Evolutionary conservation across 352 stramenopile genomes (phyloP).

Genomic region (Globisporangium parvum): DNA sequence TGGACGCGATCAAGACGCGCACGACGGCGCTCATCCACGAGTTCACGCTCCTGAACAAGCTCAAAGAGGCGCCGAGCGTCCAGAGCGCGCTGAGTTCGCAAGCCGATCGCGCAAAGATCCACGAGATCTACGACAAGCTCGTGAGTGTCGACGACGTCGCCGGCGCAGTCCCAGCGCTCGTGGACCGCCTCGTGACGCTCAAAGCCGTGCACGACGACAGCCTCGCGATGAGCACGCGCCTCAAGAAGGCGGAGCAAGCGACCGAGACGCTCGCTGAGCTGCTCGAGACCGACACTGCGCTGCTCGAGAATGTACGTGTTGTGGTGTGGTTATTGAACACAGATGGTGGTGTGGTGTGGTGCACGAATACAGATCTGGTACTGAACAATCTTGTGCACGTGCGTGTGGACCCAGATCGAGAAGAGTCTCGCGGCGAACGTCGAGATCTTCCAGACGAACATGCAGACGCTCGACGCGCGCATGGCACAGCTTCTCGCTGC

Average conservation of each 20-base stretch:
- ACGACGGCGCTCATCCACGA: constrained; percentile 73
- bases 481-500: constrained; percentile 41
- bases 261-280: constrained; percentile 49
- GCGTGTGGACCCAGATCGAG: constrained; percentile 56
- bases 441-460: constrained; percentile 71
- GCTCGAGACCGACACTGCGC: constrained; percentile 49
- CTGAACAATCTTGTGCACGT: too few relatives aligned
- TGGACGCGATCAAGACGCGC: constrained; percentile 73
- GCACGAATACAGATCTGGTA: background rate
- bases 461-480: constrained; percentile 66
- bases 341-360: too few relatives aligned
- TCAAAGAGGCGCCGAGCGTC: constrained; percentile 63
- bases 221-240: constrained; percentile 34
- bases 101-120: constrained; percentile 58
- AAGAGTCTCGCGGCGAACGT: constrained; percentile 67
- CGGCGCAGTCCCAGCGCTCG: constrained; percentile 51
- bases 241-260: constrained; percentile 60
- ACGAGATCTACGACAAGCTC: constrained; percentile 69
- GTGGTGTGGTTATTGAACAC: background rate
- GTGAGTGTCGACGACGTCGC: constrained; percentile 50
- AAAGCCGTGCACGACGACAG: constrained; percentile 70
- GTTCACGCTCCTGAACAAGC: constrained; percentile 69
- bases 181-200: constrained; percentile 68
- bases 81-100: constrained; percentile 50
- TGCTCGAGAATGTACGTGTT: constrained; percentile 64